Evolutionary conservation across 2,329 filamentous ascomycete genomes (phyloP), one percentile per base, ranked within the genome.

Genomic region (Colletotrichum liaoningense): DNA sequence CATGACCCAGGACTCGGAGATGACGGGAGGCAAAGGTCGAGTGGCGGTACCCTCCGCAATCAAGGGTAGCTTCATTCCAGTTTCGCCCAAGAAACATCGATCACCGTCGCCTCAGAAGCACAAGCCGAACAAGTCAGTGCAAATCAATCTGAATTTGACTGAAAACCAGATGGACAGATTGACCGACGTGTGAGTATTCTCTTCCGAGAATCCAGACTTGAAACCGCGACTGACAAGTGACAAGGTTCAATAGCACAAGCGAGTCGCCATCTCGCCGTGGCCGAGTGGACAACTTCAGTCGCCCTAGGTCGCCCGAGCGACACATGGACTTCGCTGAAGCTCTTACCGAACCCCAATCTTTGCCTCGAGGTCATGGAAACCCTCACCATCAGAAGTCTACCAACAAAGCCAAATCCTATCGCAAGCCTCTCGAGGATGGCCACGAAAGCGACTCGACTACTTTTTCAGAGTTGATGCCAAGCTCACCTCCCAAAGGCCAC

Each of bases 81-180:
- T 83, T 3, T 82, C 84, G 16, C 73, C 78, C 1, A 73, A 14
- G 78, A 81, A 63, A 78, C 83, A 54, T 52, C 80, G 79, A 22
- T 83, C 83, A 2, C 78, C 79, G 2, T 84, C 85, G 4, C 82
- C 81, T 5, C 79, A 77, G 52, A 81, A 83, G 65, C 79, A 80
- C 2, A 76, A 77, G 24, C 67, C 76, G 22, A 80, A 83, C 24
- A 82, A 85, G 57, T 83, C 83, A 2, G 79, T 88, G 24, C 83
- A 86, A 52, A 83, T 88, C 35, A 84, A 86, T 28, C 81, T 88
- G 76, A 87, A 86, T 73, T 75, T 88, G 67, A 88, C 86, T 5
- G 85, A 88, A 58, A 83, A 81, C 0, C 85, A 88, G 73, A 84
- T 88, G 81, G 84, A 88, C 69, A 85, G 81, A 72, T 80, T 88